Evolutionary conservation across 202 grass and related monocot genomes (phyloP).

Genomic region (Setaria viridis): DNA sequence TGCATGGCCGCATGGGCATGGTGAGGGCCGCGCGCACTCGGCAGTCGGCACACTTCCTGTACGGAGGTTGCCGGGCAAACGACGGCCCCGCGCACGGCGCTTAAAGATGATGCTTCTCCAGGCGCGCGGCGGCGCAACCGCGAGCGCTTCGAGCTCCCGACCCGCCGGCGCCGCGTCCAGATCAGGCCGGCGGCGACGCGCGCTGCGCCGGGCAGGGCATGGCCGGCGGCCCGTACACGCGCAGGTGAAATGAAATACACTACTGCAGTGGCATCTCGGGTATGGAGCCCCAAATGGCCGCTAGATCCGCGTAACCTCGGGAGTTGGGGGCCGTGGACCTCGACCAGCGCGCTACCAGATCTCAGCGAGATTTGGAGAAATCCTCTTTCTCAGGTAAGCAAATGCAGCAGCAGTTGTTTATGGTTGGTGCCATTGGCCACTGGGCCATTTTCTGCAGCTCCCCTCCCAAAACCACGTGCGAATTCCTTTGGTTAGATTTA

Average conservation of each 20-base stretch:
- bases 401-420: constrained; percentile 42
- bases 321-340: constrained; percentile 2
- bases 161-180: background rate
- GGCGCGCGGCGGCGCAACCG: background rate
- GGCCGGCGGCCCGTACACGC: too few relatives aligned
- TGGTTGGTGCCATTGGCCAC: constrained; percentile 17
- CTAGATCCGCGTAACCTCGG: constrained; percentile 4
- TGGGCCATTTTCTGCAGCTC: constrained; percentile 29
- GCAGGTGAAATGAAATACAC: too few relatives aligned
- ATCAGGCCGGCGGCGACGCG: background rate
- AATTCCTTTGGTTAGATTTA: constrained; percentile 41
- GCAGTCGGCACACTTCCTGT: background rate
- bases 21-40: background rate
- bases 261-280: background rate
- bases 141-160: background rate
- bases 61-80: constrained; percentile 11
- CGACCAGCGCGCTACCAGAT: background rate
- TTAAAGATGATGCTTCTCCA: background rate
- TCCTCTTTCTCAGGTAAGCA: background rate
- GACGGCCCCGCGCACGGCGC: background rate
- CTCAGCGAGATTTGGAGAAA: background rate
- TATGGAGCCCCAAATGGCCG: background rate
- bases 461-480: constrained; percentile 52
- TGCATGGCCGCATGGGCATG: background rate
- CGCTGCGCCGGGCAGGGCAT: too few relatives aligned